Evolutionary conservation across 2,329 filamentous ascomycete genomes (phyloP).

Genomic region (Periconia sp.): DNA sequence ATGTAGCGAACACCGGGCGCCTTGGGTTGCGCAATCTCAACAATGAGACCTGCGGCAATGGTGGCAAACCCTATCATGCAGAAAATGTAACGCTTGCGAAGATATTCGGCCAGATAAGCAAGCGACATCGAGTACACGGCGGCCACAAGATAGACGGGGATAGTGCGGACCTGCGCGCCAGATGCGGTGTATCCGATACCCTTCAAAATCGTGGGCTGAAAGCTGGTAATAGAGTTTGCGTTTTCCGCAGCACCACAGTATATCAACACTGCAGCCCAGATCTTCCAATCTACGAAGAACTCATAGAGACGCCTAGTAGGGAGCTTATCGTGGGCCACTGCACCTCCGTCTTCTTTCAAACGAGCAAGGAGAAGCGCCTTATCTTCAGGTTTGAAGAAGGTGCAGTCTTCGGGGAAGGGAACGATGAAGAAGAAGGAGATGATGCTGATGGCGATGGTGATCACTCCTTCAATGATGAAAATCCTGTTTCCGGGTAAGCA

Average conservation of each 20-base stretch:
- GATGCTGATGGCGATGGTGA: conserved; percentile 53
- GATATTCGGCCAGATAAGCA: conserved; percentile 29
- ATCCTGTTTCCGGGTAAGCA: conserved; percentile 41
- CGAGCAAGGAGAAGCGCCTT: conserved; percentile 56
- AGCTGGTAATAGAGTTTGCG: conserved; percentile 34
- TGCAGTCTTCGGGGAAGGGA: conserved; percentile 50
- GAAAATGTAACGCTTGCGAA: conserved; percentile 32
- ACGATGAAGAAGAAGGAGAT: conserved; percentile 55
- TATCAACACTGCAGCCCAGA: conserved; percentile 49
- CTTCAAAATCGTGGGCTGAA: conserved; percentile 40
- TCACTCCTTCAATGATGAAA: conserved; percentile 62
- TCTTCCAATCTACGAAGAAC: conserved; percentile 57
- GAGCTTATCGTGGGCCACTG: conserved; percentile 41
- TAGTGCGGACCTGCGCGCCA: conserved; percentile 37
- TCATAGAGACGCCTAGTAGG: conserved; percentile 42
- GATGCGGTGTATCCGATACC: conserved; percentile 38
- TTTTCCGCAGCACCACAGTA: conserved; percentile 34
- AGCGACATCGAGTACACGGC: conserved; percentile 32
- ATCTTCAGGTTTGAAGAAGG: conserved; percentile 54
- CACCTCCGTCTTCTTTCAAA: conserved; percentile 31
- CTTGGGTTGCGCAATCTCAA: conserved; percentile 48
- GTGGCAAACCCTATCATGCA: conserved; percentile 37
- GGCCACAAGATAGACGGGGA: conserved; percentile 37
- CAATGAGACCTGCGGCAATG: conserved; percentile 52
- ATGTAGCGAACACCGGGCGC: conserved; percentile 50